Percentiles rank a stretch among this genome's conserved stretches.
These are phyloP conservation scores for Physcia stellaris DNA, from an alignment of 495 filamentous ascomycete species.

Conservation along the genomic window DNA sequence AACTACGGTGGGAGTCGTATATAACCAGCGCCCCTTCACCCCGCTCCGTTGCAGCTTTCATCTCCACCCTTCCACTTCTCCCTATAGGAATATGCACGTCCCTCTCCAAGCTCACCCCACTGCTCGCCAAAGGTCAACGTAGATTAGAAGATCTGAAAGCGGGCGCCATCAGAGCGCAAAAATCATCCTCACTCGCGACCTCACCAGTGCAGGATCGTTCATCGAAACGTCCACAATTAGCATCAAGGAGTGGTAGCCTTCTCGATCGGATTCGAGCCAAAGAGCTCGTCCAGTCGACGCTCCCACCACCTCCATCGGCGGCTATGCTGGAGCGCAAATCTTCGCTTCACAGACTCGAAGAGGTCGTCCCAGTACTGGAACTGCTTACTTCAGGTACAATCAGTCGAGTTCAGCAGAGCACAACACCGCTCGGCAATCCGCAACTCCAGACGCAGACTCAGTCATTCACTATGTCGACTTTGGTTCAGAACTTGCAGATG, in stretches of 20 bases:
- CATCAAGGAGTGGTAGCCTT: conserved; percentile 17
- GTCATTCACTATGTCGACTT: conserved; percentile 46
- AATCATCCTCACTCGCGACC: neutral
- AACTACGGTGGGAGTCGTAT: conserved; percentile 28
- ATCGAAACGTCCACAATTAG: neutral
- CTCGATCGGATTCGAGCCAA: conserved; percentile 52
- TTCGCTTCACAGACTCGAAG: conserved; percentile 46
- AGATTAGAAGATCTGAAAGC: conserved; percentile 46
- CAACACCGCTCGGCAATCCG: no score
- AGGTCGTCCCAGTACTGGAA: conserved; percentile 44
- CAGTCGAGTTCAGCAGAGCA: neutral
- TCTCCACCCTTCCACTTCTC: conserved; percentile 40
- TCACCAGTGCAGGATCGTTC: neutral
- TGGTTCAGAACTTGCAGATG: conserved; percentile 44
- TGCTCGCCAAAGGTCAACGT: conserved; percentile 41
- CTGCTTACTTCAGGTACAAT: conserved; percentile 36
- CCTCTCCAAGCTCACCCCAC: conserved; percentile 26
- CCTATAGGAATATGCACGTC: conserved; percentile 34
- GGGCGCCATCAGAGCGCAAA: conserved; percentile 16
- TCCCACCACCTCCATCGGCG: conserved; percentile 25
- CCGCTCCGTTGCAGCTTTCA: conserved; percentile 25
- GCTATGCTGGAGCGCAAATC: conserved; percentile 39
- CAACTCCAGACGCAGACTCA: conserved; percentile 2
- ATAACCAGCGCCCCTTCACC: conserved; percentile 9
- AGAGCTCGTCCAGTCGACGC: conserved; percentile 30